Evolutionary conservation across 352 stramenopile species (phyloP).

Genomic region (Thalassiosira allenii): DNA sequence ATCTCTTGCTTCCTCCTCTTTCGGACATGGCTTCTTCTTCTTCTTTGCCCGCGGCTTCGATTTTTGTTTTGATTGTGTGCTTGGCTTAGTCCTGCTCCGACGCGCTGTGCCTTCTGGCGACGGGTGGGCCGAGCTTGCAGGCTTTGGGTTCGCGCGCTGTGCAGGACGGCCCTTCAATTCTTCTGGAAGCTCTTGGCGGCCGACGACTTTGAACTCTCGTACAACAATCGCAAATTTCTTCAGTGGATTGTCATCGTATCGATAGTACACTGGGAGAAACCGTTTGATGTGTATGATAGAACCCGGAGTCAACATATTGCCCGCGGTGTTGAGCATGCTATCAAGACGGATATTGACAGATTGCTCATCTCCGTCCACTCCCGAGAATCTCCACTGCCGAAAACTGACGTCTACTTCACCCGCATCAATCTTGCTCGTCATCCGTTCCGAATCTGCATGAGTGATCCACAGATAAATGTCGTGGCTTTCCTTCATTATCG

Average conservation of each 20-base stretch:
- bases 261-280: constrained; percentile 5
- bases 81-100: neutral
- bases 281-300: constrained; percentile 6
- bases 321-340: neutral
- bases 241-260: constrained; percentile 7
- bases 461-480: no score
- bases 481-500: no score
- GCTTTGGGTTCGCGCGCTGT: neutral
- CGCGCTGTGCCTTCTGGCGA: neutral
- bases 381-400: constrained; percentile 17
- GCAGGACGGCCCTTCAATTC: neutral
- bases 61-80: no score
- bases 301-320: neutral
- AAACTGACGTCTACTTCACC: neutral
- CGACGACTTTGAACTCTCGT: constrained; percentile 10
- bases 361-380: constrained; percentile 1
- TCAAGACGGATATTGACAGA: constrained; percentile 7
- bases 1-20: neutral
- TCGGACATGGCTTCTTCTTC: neutral
- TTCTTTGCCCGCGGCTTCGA: neutral
- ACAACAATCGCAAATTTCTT: constrained; percentile 18
- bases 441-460: no score
- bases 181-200: neutral
- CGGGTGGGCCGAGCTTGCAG: neutral
- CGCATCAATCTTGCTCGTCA: no score